Evolutionary conservation across 495 filamentous ascomycete genomes (phyloP), one percentile per base, ranked within the genome.

Genomic region (Aspergillus mulundensis): DNA sequence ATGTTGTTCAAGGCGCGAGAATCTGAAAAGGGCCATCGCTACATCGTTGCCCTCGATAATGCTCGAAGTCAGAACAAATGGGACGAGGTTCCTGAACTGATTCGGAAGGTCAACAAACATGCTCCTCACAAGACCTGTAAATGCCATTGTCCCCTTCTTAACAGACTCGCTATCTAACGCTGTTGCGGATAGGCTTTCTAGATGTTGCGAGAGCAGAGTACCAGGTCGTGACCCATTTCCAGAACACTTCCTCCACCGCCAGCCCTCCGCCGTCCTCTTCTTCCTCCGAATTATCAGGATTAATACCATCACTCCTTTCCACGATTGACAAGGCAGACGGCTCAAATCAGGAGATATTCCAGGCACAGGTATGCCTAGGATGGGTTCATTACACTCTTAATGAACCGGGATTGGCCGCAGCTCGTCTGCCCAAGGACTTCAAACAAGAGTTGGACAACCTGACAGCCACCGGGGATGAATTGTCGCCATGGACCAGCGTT

Each of bases 41-140:
- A 96, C 70, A 77, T 93, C 61, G 77, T 80, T 65, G 83, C 82
- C 72, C 83, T 98, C 60, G 89, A 97, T 65, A 81, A 83, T 61
- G 90, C 90, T 60, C 87, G 94, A 55, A 94, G 89, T 66, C 84
- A 92, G 64, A 90, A 89, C 25, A 85, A 82, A 64, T 98, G 94
- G 94, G 81, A 88, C 57, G 88, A 88, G 25, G 81, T 97, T n/a
- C 88, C 87, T 25, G 94, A 97, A 73, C 77, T 96, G 57, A 84
- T 89, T 61, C 83, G 91, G 61, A 97, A 98, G 72, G 82, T 97
- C 57, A 87, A 84, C 62, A 97, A 97, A 65, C 93, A 97, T 81
- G 90, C 91, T 57, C 87, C 91, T 43, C 84, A 92, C 30, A 84
- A 87, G 64, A 81, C 81, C 67, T 97, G 94, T 97, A 85, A 56